Evolutionary conservation across 176 grass and related monocot genomes (phyloP).

Genomic region (Metroxylon sagu): DNA sequence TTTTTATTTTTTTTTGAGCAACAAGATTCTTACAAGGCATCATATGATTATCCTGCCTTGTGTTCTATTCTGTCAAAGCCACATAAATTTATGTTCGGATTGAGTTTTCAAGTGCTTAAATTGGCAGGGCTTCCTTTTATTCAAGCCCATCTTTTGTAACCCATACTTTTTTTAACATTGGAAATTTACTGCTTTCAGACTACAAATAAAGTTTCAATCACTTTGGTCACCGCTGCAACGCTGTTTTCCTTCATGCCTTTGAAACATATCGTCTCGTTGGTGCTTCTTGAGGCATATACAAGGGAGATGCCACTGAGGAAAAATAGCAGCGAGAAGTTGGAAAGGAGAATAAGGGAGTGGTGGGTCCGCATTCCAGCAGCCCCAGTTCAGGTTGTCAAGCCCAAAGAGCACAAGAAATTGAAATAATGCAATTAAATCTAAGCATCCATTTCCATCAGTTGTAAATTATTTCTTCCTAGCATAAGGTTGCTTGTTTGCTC

Average conservation of each 20-base stretch:
- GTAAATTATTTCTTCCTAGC: too few species aligned
- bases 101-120: too few species aligned
- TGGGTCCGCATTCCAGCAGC: slow-evolving; percentile 80
- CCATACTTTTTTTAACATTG: too few species aligned
- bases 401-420: slow-evolving; percentile 34
- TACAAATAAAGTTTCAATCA: slow-evolving; percentile 46
- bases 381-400: slow-evolving; percentile 51
- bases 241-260: slow-evolving; percentile 38
- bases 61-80: too few species aligned
- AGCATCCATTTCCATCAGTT: too few species aligned
- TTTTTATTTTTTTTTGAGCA: too few species aligned
- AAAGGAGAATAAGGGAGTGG: slow-evolving; percentile 76
- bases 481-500: too few species aligned
- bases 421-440: slow-evolving; percentile 13
- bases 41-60: too few species aligned
- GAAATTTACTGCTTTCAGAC: slow-evolving; percentile 31
- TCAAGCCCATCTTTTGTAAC: too few species aligned
- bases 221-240: slow-evolving; percentile 27
- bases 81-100: too few species aligned
- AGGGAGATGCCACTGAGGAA: slow-evolving; percentile 83
- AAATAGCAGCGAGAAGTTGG: slow-evolving; percentile 77
- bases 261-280: slow-evolving; percentile 33
- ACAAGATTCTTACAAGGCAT: too few species aligned
- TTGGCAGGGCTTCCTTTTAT: too few species aligned
- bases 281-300: slow-evolving; percentile 70